Evolutionary conservation across 1,284 basidiomycete genomes (phyloP).

Genomic region (Lentinula novae-zelandiae): DNA sequence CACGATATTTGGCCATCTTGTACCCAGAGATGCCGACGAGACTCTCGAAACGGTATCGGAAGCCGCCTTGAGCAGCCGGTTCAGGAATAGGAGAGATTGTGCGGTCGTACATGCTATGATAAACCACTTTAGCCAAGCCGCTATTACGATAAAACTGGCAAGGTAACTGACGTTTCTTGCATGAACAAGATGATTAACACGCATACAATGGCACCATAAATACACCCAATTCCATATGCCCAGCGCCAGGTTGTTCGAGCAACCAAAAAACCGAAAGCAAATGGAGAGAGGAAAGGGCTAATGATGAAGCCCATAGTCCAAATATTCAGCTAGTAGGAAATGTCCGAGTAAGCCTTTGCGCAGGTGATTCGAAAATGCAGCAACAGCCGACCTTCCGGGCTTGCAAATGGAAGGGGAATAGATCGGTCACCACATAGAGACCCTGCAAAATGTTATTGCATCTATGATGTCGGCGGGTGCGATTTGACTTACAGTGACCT

Average conservation of each 20-base stretch:
- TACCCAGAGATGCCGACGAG: slow-evolving; percentile 52
- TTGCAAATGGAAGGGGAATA: slow-evolving; percentile 75
- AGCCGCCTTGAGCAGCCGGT: slow-evolving; percentile 24
- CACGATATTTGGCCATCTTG: slow-evolving; percentile 48
- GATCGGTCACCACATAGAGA: slow-evolving; percentile 61
- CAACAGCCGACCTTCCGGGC: slow-evolving; percentile 54
- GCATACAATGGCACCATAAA: slow-evolving; percentile 52
- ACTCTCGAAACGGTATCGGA: slow-evolving; percentile 45
- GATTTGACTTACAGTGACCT: slow-evolving; percentile 52
- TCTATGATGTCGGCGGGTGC: background rate
- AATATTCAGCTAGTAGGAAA: slow-evolving; percentile 52
- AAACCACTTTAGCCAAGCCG: background rate
- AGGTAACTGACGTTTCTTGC: slow-evolving; percentile 53
- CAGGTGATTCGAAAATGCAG: slow-evolving; percentile 27
- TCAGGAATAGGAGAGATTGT: slow-evolving; percentile 35
- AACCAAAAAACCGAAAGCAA: slow-evolving; percentile 67
- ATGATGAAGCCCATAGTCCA: slow-evolving; percentile 73
- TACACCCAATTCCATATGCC: slow-evolving; percentile 59
- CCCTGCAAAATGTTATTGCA: slow-evolving; percentile 35
- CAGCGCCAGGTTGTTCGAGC: slow-evolving; percentile 49
- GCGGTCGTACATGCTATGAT: slow-evolving; percentile 51
- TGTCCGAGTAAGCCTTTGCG: background rate
- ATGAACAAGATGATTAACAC: slow-evolving; percentile 50
- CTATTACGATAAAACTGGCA: background rate
- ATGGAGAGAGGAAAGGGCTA: slow-evolving; percentile 64